These are phyloP conservation scores for Exophiala sideris DNA, from an alignment of 2,329 filamentous ascomycete species.

Conservation along the genomic window DNA sequence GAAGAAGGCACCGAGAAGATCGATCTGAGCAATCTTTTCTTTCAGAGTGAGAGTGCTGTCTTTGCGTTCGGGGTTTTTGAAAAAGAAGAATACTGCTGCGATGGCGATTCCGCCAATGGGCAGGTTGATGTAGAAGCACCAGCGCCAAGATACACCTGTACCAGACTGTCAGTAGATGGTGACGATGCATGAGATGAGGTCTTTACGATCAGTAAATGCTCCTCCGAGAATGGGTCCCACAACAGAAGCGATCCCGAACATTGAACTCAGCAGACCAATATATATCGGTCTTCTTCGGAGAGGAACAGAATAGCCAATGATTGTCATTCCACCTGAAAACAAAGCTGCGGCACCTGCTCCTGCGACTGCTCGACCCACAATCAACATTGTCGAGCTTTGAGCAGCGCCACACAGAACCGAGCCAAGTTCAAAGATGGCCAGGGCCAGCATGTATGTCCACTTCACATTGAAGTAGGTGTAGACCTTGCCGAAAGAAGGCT, in stretches of 20 bases:
- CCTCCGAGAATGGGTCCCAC: constrained; percentile 42
- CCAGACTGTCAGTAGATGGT: neutral
- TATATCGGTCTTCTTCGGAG: constrained; percentile 29
- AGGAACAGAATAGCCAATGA: constrained; percentile 28
- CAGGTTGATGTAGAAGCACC: constrained; percentile 45
- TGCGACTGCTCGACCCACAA: constrained; percentile 32
- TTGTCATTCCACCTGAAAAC: constrained; percentile 31
- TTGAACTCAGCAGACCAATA: constrained; percentile 48
- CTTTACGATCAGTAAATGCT: constrained; percentile 41
- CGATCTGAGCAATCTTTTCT: constrained; percentile 30
- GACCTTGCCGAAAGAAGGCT: constrained; percentile 30
- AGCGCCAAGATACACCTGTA: constrained; percentile 38
- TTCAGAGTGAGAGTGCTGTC: constrained; percentile 24
- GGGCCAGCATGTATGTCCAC: constrained; percentile 28
- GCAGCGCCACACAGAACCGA: constrained; percentile 31
- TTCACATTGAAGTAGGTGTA: constrained; percentile 31
- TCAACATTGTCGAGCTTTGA: constrained; percentile 28
- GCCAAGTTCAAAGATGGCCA: constrained; percentile 29
- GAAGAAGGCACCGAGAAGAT: constrained; percentile 27
- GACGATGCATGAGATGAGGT: too few relatives aligned
- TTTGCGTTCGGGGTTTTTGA: constrained; percentile 32
- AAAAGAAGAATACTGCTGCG: constrained; percentile 32
- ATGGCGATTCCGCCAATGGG: constrained; percentile 38
- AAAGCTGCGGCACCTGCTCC: constrained; percentile 30
- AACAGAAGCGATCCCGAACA: constrained; percentile 54